Percentiles rank a stretch among this genome's conserved stretches.
Evolutionary conservation across 73 alveolate species (phyloP).

Genomic region (Paramecium sonneborni): DNA sequence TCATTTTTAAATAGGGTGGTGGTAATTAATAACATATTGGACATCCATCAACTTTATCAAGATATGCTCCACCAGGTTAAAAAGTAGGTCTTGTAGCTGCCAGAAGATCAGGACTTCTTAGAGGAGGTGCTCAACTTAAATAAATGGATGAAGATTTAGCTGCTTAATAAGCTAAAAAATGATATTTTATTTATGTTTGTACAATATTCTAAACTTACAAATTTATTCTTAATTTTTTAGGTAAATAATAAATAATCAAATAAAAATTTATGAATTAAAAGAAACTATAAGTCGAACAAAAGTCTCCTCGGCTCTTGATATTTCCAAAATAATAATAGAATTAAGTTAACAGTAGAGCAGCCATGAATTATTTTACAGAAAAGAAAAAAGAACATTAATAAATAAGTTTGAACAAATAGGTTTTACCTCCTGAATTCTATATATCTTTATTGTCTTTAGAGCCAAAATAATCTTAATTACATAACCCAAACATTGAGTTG

Average conservation of each 20-base stretch:
- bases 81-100: constrained; percentile 97
- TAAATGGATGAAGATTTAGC: constrained; percentile 12
- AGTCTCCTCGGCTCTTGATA: background rate
- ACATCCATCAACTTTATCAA: constrained; percentile 93
- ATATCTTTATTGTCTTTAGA: background rate
- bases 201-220: background rate
- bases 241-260: background rate
- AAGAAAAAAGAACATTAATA: background rate
- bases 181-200: background rate
- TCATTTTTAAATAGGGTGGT: constrained; percentile 76
- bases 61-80: constrained; percentile 93
- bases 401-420: background rate
- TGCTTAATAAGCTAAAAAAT: constrained; percentile 1
- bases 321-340: background rate
- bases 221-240: background rate
- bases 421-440: constrained; percentile 13
- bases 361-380: constrained; percentile 4
- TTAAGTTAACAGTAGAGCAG: background rate
- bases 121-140: constrained; percentile 78
- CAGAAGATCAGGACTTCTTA: constrained; percentile 90
- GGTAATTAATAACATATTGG: constrained; percentile 98
- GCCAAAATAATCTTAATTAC: background rate
- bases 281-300: background rate
- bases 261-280: background rate
- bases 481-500: background rate